A percentile compares a stretch with the other conserved stretches of the same genome.
Evolutionary conservation across 371 early-diverging fungal species (phyloP).

Genomic region (Catenaria anguillulae): DNA sequence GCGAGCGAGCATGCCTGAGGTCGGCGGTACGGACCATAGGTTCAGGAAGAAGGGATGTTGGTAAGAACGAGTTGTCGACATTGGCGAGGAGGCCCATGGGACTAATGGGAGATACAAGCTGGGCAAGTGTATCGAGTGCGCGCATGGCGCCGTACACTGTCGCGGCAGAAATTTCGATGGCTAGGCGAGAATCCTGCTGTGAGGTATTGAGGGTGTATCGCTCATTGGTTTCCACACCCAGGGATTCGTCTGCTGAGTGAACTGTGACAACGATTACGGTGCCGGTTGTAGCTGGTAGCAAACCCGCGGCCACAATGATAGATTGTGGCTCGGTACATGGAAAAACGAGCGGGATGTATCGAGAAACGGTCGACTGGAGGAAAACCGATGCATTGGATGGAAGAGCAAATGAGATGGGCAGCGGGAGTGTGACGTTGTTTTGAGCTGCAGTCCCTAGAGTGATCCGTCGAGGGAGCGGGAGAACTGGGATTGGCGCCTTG

Average conservation of each 20-base stretch:
- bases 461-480: too few species aligned
- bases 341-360: background rate
- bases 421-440: too few species aligned
- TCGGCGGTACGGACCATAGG: too few species aligned
- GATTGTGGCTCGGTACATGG: background rate
- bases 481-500: too few species aligned
- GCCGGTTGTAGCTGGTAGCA: too few species aligned
- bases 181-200: constrained; percentile 4
- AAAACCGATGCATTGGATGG: too few species aligned
- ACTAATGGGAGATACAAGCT: constrained; percentile 25
- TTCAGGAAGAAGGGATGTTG: too few species aligned
- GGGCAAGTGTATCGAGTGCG: constrained; percentile 57
- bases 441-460: too few species aligned
- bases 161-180: constrained; percentile 19
- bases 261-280: background rate
- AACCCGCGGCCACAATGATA: too few species aligned
- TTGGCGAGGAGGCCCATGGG: background rate
- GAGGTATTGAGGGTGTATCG: background rate
- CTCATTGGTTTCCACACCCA: background rate
- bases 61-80: background rate
- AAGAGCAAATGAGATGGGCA: too few species aligned
- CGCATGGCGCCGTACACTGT: constrained; percentile 62
- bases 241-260: background rate
- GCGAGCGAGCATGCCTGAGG: background rate
- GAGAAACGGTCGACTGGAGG: too few species aligned